These are phyloP conservation scores for Myriosclerotinia scirpicola DNA, from an alignment of 2,329 filamentous ascomycete genomes.

Conservation along the genomic window DNA sequence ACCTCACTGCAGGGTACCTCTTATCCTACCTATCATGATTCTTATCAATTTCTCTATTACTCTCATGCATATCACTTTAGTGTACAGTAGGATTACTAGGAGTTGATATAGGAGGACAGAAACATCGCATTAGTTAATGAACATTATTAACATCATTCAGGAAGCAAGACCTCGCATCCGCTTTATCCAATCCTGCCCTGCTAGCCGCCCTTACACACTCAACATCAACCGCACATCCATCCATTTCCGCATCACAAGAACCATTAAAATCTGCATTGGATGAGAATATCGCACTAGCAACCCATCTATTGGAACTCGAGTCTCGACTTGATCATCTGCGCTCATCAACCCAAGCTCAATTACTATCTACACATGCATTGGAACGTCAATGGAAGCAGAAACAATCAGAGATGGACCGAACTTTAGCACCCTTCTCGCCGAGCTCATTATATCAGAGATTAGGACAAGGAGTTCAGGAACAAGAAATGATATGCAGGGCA, in stretches of 20 bases:
- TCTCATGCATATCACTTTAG: background rate
- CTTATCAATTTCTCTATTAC: background rate
- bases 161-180: conserved; percentile 73
- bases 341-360: conserved; percentile 71
- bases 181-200: conserved; percentile 63
- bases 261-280: conserved; percentile 64
- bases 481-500: conserved; percentile 75
- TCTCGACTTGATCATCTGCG: conserved; percentile 59
- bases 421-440: conserved; percentile 80
- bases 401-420: conserved; percentile 84
- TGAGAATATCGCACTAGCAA: conserved; percentile 70
- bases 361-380: conserved; percentile 79
- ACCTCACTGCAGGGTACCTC: background rate
- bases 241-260: conserved; percentile 63
- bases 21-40: conserved; percentile 12
- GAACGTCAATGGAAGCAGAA: conserved; percentile 92
- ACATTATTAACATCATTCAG: conserved; percentile 46
- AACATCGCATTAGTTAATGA: conserved; percentile 5
- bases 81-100: background rate
- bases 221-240: conserved; percentile 67
- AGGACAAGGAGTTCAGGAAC: conserved; percentile 74
- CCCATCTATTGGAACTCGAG: conserved; percentile 62
- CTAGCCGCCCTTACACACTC: conserved; percentile 74
- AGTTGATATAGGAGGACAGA: background rate
- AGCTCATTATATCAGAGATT: conserved; percentile 83